Evolutionary conservation across 2,329 filamentous ascomycete species (phyloP), one percentile per base, ranked within the genome.

Genomic region (Ophiosphaerella korrae): DNA sequence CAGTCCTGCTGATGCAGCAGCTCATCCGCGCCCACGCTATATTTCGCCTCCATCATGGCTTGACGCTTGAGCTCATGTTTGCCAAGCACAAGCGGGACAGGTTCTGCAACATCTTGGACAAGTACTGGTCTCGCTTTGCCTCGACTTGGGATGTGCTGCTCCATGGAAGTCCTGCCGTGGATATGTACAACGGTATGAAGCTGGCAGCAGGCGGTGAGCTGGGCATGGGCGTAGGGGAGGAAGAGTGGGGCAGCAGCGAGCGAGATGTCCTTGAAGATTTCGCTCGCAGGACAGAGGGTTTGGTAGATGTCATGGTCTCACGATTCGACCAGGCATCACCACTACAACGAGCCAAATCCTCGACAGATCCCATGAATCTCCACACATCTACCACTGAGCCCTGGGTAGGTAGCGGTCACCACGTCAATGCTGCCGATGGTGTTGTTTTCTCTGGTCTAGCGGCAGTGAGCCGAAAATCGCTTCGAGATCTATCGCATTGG

Each of bases 181-280:
- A 88, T 56, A 80, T 96, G 5, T 92, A 91, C 65, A 85, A 88
- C 9, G 92, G 90, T 5, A 85, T 96, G 67, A 96, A 96, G 72
- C 80, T 99, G 29, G 90, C 92, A 11, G 90, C 88, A 6, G 92
- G 90, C 31, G 93, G 94, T 14, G 93, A 97, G 75, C 83, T 97
- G 23, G 94, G 94, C 13, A 84, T 97, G 39, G 94, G 94, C 0
- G 94, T 97, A 1, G 94, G 94, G 14, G 94, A 97, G 71, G 94
- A 97, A 76, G 90, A 97, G 48, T 88, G 92, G 71, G 93, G 93
- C 4, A 97, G 93, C 69, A 92, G 92, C 29, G 93, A 97, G 76
- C 82, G 93, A 63, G 93, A 95, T 63, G 93, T 97, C 0, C 78
- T 99, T 1, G 93, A 97, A 72, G 91, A 91, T n/a, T 85, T 96